Conservation (phyloP, 768 basidiomycete species). For the Mrakia hoshinonis region DNA sequence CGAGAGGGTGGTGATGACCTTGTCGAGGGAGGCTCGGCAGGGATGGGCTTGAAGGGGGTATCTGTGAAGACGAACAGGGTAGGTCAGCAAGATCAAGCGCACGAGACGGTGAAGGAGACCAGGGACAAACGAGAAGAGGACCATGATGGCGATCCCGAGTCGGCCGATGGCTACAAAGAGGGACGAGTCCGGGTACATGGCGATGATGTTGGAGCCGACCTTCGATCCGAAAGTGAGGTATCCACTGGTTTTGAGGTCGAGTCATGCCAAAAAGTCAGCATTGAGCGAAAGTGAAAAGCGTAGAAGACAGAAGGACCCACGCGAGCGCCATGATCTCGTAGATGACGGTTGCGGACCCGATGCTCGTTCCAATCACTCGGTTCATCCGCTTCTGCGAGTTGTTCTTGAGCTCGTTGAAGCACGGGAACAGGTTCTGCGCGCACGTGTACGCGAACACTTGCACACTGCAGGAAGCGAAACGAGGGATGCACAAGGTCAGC, state of each 20-base stretch:
- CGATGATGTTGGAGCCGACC: constrained; percentile 83
- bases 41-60: constrained; percentile 94
- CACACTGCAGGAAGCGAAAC: constrained; percentile 30
- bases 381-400: constrained; percentile 82
- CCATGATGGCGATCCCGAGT: constrained; percentile 79
- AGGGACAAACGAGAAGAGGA: constrained; percentile 51
- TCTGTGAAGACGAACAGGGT: constrained; percentile 42
- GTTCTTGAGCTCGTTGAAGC: constrained; percentile 77
- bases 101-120: background rate
- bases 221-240: constrained; percentile 89
- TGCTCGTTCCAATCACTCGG: constrained; percentile 72
- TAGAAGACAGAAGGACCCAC: background rate
- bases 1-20: constrained; percentile 54
- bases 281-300: background rate
- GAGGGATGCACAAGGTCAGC: no score
- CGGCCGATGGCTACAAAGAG: constrained; percentile 88
- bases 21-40: constrained; percentile 82
- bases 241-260: constrained; percentile 43
- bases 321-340: constrained; percentile 69
- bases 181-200: constrained; percentile 70
- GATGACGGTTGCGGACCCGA: constrained; percentile 69
- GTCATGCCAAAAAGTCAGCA: background rate
- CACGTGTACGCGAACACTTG: constrained; percentile 46
- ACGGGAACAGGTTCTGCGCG: constrained; percentile 67
- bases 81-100: background rate